Percentiles rank a stretch among this genome's conserved stretches.
These are phyloP conservation scores for Crassisporium funariophilum DNA, from an alignment of 768 basidiomycete genomes.

Conservation along the genomic window DNA sequence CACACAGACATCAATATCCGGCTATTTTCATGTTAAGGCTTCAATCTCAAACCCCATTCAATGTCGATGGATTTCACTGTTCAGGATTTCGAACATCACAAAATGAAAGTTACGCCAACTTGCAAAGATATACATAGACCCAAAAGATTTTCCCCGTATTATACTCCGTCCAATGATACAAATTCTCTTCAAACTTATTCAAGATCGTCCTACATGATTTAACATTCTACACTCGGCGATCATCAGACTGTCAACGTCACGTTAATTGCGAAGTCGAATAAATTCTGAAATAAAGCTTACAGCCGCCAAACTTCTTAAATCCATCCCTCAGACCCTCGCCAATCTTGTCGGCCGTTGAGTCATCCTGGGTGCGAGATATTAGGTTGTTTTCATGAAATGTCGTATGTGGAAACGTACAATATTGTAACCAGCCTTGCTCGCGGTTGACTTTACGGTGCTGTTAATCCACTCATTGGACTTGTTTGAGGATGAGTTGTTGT, in stretches of 20 bases:
- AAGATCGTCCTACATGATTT: too few species aligned
- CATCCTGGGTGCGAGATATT: constrained; percentile 27
- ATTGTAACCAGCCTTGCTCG: constrained; percentile 45
- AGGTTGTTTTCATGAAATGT: background rate
- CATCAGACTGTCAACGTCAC: too few species aligned
- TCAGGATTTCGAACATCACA: background rate
- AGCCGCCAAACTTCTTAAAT: constrained; percentile 38
- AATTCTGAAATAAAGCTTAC: constrained; percentile 18
- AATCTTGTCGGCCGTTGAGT: constrained; percentile 39
- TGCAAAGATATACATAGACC: too few species aligned
- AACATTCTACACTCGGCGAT: too few species aligned
- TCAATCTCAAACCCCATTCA: too few species aligned
- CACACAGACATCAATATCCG: too few species aligned
- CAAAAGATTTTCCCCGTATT: too few species aligned
- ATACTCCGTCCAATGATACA: too few species aligned
- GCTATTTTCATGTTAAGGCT: too few species aligned
- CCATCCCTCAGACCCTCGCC: constrained; percentile 37
- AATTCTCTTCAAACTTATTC: too few species aligned
- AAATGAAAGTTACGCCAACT: too few species aligned
- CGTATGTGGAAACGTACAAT: constrained; percentile 35
- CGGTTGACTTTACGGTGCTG: constrained; percentile 40
- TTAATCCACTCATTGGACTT: constrained; percentile 25
- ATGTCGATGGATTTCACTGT: background rate
- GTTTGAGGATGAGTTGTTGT: constrained; percentile 16
- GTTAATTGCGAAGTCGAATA: background rate